phyloP scores from a whole-genome alignment of 257 asterid species.

The Gardenia jasminoides region DNA sequence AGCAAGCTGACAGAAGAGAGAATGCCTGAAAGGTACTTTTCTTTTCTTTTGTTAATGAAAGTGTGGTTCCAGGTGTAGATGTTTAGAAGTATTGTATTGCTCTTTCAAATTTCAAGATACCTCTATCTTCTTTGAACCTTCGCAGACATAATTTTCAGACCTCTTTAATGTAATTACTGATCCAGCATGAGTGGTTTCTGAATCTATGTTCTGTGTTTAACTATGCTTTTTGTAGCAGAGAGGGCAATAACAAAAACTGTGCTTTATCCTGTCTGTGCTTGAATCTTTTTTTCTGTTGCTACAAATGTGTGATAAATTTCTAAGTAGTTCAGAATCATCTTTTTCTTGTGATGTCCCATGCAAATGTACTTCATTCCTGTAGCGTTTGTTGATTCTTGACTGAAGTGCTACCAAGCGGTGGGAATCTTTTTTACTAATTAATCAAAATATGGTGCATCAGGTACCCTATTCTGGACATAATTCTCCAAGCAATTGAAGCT shows the following conservation, averaged over 20 bases:
- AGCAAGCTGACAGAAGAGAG: slow-evolving; percentile 61
- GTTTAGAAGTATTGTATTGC: slow-evolving; percentile 1
- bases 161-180: background rate
- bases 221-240: background rate
- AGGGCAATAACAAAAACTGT: background rate
- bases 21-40: slow-evolving; percentile 60
- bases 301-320: background rate
- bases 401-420: slow-evolving; percentile 17
- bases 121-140: background rate
- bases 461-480: slow-evolving; percentile 60
- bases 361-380: background rate
- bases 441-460: slow-evolving; percentile 40
- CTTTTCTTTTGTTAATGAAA: background rate
- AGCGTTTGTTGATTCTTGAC: background rate
- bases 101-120: background rate
- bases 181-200: background rate
- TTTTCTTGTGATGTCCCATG: background rate
- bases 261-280: background rate
- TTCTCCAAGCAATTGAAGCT: slow-evolving; percentile 81
- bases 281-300: background rate
- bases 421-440: slow-evolving; percentile 6
- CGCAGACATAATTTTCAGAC: background rate
- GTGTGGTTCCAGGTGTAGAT: background rate
- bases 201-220: background rate
- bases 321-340: background rate